phyloP scores from a whole-genome alignment of 805 yeast genomes.

The Kodamaea neixiangensis region DNA sequence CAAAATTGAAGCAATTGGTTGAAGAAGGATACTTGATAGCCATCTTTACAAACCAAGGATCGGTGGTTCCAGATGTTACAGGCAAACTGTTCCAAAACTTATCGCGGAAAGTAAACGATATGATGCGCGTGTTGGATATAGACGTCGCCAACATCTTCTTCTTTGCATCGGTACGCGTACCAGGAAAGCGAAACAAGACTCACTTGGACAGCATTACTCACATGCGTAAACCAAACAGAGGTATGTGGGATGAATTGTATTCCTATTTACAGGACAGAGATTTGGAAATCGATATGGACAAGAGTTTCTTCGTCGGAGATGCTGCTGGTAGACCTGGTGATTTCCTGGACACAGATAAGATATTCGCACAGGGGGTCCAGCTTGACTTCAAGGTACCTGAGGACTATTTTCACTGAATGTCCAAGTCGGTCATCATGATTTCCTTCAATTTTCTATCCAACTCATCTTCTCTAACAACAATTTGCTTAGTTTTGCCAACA shows the following conservation, averaged over 20 bases:
- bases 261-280: conserved; percentile 35
- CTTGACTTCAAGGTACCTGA: conserved; percentile 72
- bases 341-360: conserved; percentile 75
- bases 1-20: conserved; percentile 23
- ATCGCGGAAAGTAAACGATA: conserved; percentile 38
- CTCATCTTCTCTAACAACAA: conserved; percentile 21
- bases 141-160: conserved; percentile 30
- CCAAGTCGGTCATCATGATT: conserved; percentile 11
- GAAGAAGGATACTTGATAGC: conserved; percentile 47
- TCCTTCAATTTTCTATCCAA: conserved; percentile 24
- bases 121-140: conserved; percentile 29
- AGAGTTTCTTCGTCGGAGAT: conserved; percentile 83
- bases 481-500: conserved; percentile 49
- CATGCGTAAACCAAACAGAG: conserved; percentile 73
- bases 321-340: conserved; percentile 87
- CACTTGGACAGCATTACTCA: neutral
- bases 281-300: conserved; percentile 36
- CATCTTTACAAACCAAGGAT: conserved; percentile 87
- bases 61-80: conserved; percentile 44
- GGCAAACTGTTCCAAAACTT: conserved; percentile 43
- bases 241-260: conserved; percentile 68
- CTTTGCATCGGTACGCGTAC: conserved; percentile 65
- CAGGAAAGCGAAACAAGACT: conserved; percentile 23
- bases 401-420: conserved; percentile 45
- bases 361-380: conserved; percentile 58